A percentile compares a stretch with the other conserved stretches of the same genome.
Conservation (phyloP, 345 rosid species). For the Laguncularia racemosa region DNA sequence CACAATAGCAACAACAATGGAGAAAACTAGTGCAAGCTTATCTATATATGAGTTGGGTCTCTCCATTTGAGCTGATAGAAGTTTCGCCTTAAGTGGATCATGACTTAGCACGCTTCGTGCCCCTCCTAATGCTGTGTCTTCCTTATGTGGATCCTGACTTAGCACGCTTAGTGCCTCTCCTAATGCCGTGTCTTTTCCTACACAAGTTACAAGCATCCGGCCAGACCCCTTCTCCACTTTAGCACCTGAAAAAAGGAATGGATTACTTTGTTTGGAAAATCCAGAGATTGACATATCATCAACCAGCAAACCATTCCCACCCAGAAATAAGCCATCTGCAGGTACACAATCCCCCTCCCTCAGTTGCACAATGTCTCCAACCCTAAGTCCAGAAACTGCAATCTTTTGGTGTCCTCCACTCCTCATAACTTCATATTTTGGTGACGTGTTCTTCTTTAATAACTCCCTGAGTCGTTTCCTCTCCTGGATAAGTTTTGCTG, state of each 20-base stretch:
- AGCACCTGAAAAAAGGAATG: constrained; percentile 15
- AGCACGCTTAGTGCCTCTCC: constrained; percentile 1
- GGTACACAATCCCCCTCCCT: too few species aligned
- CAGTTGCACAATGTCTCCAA: too few species aligned
- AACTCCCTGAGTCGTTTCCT: constrained; percentile 1
- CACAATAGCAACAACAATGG: too few species aligned
- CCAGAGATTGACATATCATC: constrained; percentile 9
- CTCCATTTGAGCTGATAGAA: too few species aligned
- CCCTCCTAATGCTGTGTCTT: not conserved
- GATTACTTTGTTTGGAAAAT: constrained; percentile 1
- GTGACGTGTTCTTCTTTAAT: too few species aligned
- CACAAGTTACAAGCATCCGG: constrained; percentile 13
- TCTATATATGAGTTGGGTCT: too few species aligned
- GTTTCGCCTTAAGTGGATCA: not conserved
- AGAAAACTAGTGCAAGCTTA: too few species aligned
- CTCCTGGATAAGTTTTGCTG: constrained; percentile 3
- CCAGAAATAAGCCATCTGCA: too few species aligned
- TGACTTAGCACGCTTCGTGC: not conserved
- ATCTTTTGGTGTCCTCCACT: too few species aligned
- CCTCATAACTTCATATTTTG: too few species aligned
- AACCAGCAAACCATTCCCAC: not conserved
- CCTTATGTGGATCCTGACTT: not conserved
- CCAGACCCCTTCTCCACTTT: constrained; percentile 15
- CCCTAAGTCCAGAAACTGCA: too few species aligned
- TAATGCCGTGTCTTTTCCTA: not conserved